phyloP scores from a whole-genome alignment of 108 stramenopile species.

The Parietichytrium sp. region DNA sequence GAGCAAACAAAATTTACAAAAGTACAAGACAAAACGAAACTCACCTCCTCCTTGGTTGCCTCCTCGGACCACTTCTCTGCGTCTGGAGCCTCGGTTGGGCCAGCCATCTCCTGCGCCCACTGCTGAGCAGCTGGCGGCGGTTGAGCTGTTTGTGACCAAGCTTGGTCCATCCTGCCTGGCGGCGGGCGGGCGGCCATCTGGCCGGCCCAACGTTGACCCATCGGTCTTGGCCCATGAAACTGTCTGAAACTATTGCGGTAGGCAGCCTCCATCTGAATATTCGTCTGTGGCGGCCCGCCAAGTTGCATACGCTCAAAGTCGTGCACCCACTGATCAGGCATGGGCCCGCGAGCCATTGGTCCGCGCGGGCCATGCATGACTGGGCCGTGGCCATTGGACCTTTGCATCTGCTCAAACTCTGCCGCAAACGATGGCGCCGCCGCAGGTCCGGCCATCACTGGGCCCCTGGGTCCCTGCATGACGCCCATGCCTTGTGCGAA shows the following conservation, averaged over 20 bases:
- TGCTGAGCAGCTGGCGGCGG: slow-evolving; percentile 25
- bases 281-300: neutral
- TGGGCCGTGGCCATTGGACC: neutral
- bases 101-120: slow-evolving; percentile 32
- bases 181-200: slow-evolving; percentile 35
- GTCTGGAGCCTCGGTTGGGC: slow-evolving; percentile 24
- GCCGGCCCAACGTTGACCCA: slow-evolving; percentile 33
- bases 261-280: slow-evolving; percentile 31
- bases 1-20: too few species aligned
- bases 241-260: neutral
- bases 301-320: slow-evolving; percentile 37
- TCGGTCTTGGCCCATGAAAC: slow-evolving; percentile 3
- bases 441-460: slow-evolving; percentile 12
- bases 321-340: slow-evolving; percentile 18
- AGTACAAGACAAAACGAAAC: neutral
- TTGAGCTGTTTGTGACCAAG: slow-evolving; percentile 1
- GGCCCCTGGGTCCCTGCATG: neutral
- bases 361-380: slow-evolving; percentile 40
- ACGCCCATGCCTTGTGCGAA: slow-evolving; percentile 9
- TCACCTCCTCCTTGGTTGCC: slow-evolving; percentile 31
- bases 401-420: slow-evolving; percentile 32
- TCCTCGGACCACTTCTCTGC: slow-evolving; percentile 38
- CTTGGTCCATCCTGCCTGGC: slow-evolving; percentile 9
- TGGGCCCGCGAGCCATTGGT: slow-evolving; percentile 32
- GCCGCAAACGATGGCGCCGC: neutral